Percentiles rank a stretch among this genome's conserved stretches.
These are phyloP conservation scores for Combretum micranthum DNA, from an alignment of 345 rosid genomes.

Conservation along the genomic window DNA sequence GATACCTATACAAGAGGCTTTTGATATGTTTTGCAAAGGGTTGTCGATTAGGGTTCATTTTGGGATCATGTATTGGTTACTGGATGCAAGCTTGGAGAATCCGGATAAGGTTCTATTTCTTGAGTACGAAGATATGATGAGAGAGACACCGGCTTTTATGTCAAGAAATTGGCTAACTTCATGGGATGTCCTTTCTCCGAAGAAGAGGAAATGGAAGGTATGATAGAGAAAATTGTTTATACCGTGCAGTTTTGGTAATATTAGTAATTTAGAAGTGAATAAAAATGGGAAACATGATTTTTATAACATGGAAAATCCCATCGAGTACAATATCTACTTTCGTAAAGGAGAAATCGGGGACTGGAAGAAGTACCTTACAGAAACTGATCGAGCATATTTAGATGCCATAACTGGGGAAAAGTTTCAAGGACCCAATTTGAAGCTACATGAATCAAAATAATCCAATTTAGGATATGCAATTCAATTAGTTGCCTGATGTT, in stretches of 20 bases:
- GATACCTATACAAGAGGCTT: neutral
- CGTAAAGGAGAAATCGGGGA: slow-evolving; percentile 8
- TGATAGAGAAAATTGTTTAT: neutral
- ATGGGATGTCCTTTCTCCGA: no score
- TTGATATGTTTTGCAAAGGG: neutral
- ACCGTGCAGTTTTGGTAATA: slow-evolving; percentile 1
- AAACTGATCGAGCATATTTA: neutral
- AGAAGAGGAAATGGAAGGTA: no score
- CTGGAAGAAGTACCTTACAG: slow-evolving; percentile 3
- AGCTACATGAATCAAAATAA: no score
- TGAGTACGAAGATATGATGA: slow-evolving; percentile 5
- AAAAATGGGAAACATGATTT: neutral
- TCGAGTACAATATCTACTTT: neutral
- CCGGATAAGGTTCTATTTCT: neutral
- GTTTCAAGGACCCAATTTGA: neutral
- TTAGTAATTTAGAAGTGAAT: slow-evolving; percentile 10
- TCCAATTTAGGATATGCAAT: no score
- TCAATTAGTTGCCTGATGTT: no score
- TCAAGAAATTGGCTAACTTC: no score
- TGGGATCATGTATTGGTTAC: slow-evolving; percentile 4
- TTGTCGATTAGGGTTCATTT: neutral
- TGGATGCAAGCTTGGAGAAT: neutral
- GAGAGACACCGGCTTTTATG: neutral
- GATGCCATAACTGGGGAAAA: neutral
- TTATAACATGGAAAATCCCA: neutral